phyloP scores from a whole-genome alignment of 768 basidiomycete genomes.

The Cystobasidium onofrii region DNA sequence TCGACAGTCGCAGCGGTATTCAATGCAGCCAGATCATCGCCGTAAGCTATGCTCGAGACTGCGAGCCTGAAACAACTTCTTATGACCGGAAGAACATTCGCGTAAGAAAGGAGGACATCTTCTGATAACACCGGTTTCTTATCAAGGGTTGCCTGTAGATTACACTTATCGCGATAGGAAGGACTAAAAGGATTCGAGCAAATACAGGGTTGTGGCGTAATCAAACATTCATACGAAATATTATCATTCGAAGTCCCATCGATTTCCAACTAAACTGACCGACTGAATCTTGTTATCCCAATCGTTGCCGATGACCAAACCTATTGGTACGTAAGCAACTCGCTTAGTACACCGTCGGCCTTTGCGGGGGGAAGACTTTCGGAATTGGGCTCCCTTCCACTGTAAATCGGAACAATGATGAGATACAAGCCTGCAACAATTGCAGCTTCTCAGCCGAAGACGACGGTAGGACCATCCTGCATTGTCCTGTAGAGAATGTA shows the following conservation, averaged over 20 bases:
- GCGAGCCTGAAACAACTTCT: neutral
- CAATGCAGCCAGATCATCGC: neutral
- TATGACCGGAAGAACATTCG: neutral
- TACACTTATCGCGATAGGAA: no score
- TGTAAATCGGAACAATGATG: slow-evolving; percentile 27
- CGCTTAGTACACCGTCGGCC: neutral
- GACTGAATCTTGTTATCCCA: no score
- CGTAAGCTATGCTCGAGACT: neutral
- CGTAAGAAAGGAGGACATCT: no score
- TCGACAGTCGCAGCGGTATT: neutral
- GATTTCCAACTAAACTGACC: no score
- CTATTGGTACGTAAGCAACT: no score
- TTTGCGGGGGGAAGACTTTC: neutral
- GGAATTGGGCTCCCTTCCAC: slow-evolving; percentile 29
- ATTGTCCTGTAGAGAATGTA: neutral
- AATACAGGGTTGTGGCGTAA: no score
- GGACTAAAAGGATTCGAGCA: no score
- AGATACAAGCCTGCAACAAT: slow-evolving; percentile 43
- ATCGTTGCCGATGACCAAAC: no score
- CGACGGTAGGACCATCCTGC: neutral
- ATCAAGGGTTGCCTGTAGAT: no score
- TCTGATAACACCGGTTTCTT: no score
- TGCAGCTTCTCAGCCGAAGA: slow-evolving; percentile 55
- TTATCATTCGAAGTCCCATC: no score
- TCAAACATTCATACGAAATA: no score